Percentiles rank a stretch among this genome's conserved stretches.
Evolutionary conservation across 495 filamentous ascomycete species (phyloP).

Genomic region (Aspergillus egyptiacus): DNA sequence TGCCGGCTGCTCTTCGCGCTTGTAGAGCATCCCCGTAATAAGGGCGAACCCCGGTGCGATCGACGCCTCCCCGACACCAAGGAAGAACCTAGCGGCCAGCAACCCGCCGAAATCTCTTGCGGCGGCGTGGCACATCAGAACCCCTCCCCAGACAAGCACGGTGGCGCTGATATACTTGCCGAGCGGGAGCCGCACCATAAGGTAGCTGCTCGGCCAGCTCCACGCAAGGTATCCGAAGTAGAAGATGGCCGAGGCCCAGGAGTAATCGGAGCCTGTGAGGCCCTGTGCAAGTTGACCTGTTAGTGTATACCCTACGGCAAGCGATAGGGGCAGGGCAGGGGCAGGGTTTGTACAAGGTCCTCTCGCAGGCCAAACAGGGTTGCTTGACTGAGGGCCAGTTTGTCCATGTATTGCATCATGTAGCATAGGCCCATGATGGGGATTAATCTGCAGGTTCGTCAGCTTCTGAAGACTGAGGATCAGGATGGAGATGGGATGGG

Average conservation of each 20-base stretch:
- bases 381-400: slow-evolving; percentile 6
- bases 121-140: slow-evolving; percentile 38
- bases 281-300: slow-evolving; percentile 19
- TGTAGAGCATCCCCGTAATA: slow-evolving; percentile 55
- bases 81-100: slow-evolving; percentile 46
- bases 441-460: not conserved
- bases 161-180: slow-evolving; percentile 42
- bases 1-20: not conserved
- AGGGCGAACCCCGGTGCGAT: slow-evolving; percentile 54
- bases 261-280: slow-evolving; percentile 41
- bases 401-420: slow-evolving; percentile 15
- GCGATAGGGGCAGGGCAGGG: no score
- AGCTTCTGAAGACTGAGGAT: not conserved
- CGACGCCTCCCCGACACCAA: slow-evolving; percentile 50
- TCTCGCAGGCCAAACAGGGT: slow-evolving; percentile 3
- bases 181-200: slow-evolving; percentile 48
- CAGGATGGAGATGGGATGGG: no score
- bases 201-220: slow-evolving; percentile 46
- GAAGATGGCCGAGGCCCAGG: slow-evolving; percentile 44
- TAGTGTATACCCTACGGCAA: no score
- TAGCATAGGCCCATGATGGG: slow-evolving; percentile 10
- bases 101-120: slow-evolving; percentile 45
- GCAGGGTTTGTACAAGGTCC: slow-evolving; percentile 9
- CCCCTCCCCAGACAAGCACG: slow-evolving; percentile 26
- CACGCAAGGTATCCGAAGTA: slow-evolving; percentile 46